Percentiles rank a stretch among this genome's conserved stretches.
Evolutionary conservation across 306 rosid genomes (phyloP).

Genomic region (Styphnolobium japonicum): DNA sequence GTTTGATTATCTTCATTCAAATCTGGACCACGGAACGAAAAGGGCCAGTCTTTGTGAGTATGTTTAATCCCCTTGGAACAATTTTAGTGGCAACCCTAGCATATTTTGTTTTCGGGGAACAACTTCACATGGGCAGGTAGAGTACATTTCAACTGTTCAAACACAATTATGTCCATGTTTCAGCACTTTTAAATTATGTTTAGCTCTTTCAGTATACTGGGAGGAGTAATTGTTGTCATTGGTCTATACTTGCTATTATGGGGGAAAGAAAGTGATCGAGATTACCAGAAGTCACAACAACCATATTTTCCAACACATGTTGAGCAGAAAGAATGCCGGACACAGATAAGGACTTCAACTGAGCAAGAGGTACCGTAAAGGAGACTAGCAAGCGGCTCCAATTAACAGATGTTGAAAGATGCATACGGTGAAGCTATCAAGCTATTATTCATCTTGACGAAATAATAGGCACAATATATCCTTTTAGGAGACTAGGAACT

Average conservation of each 20-base stretch:
- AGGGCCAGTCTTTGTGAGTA: conserved; percentile 45
- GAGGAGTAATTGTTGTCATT: conserved; percentile 36
- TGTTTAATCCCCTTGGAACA: conserved; percentile 40
- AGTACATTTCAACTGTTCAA: not conserved
- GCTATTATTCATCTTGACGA: not conserved
- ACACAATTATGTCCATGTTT: conserved; percentile 11
- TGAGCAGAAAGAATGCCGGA: conserved; percentile 21
- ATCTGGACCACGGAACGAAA: conserved; percentile 32
- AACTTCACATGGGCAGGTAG: conserved; percentile 43
- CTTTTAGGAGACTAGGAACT: not conserved
- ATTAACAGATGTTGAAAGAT: not conserved
- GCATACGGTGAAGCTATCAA: not conserved
- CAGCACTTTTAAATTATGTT: not conserved
- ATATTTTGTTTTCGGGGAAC: conserved; percentile 41
- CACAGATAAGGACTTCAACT: conserved; percentile 6
- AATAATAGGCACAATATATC: not conserved
- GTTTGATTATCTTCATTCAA: conserved; percentile 28
- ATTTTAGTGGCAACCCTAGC: conserved; percentile 32
- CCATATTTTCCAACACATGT: not conserved
- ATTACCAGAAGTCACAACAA: conserved; percentile 15
- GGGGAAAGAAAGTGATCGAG: conserved; percentile 44
- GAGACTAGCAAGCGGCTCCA: not conserved
- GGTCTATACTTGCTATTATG: conserved; percentile 44
- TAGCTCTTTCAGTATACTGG: conserved; percentile 39
- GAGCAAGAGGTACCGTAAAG: conserved; percentile 1